Base-by-base conservation (phyloP, 1,139 yeast species). In the Pichia sp. region DNA sequence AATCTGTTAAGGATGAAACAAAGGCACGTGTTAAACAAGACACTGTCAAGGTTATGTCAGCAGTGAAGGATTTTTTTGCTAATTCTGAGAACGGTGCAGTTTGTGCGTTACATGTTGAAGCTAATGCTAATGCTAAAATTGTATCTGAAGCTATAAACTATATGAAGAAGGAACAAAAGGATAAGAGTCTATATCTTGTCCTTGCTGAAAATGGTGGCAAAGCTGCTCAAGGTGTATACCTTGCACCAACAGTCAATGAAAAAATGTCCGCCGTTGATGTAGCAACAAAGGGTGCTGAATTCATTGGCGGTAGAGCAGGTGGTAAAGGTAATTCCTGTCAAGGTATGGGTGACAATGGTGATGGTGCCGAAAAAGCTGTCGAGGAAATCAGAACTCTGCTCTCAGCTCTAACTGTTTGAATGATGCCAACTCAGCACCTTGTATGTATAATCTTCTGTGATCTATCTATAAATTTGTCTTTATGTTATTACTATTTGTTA, bases 311-410 rank as follows among this genome's bases (percentile, higher is more conserved):
- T 63, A 85, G 84, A 63, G 94, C 96, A 45, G 99, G 99, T 66
- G 99, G 99, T 62, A 91, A 86, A 66, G 97, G 96, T 48, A 85
- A 88, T 53, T 79, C 89, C 46, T 86, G 88, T 52, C 98, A 91
- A 69, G 99, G 99, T 63, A 83, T 88, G 79, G 98, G 98, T 56
- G 86, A 81, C 54, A 84, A 85, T 48, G 74, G 79, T 31, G 71
- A 67, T 34, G 85, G 84, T 50, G 71, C 88, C 43, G 70, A 69
- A 34, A 73, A 70, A 33, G 99, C 98, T 24, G 69, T 89, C 49
- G 74, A 71, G 32, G 86, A 79, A 52, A 74, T 89, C 41, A 71
- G 71, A 48, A 67, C 71, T 52, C 60, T 77, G 43, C 71, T 88
- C 52, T 79, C 77, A 59, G 80, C 79, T 60, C n/a, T 44, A 5